Evolutionary conservation across 2,329 filamentous ascomycete species (phyloP), one percentile per base, ranked within the genome.

Genomic region (Sarocladium kiliense): DNA sequence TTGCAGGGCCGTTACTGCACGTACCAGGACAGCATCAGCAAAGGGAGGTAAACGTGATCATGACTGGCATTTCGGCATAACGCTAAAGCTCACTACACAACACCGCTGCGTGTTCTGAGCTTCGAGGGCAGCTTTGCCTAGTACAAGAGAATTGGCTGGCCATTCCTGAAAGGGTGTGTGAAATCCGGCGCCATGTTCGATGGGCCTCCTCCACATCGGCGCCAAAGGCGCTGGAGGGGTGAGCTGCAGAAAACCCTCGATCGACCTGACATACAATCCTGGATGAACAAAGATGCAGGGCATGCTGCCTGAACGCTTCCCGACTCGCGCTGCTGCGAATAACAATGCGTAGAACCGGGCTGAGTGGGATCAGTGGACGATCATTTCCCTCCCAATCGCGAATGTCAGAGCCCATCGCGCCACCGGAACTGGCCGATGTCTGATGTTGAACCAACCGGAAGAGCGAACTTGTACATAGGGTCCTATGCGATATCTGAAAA

Each of bases 161-260:
- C 39, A 44, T 44, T 7, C 30, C 47, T 36, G 14, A 36, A 34
- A 36, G 3, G 30, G 47, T 7, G 30, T 34, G 47, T 36, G 6
- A 36, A 25, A 11, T 51, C 47, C 47, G 30, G 21, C 26, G 47
- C 47, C 47, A 51, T 4, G 47, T 18, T 36, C 47, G 47, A 34
- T 21, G n/a, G n/a, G n/a, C n/a, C 23, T 26, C 47, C 47, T 18
- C 47, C 47, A 51, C 47, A 51, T 6, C 47, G 47, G 27, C 47
- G 47, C 27, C 30, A 51, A 51, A 36, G 16, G 27, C 47, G 21
- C 18, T 36, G 26, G 18, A 47, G 12, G 26, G 16, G n/a, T n/a
- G 27, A 51, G 27, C n/a, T 51, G 47, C 27, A 51, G n/a, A 3
- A 34, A 51, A 51, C 26, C 47, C 27, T 51, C 2, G 47, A 51